Evolutionary conservation across 768 basidiomycete genomes (phyloP).

Genomic region (Strobilomyces confusus): DNA sequence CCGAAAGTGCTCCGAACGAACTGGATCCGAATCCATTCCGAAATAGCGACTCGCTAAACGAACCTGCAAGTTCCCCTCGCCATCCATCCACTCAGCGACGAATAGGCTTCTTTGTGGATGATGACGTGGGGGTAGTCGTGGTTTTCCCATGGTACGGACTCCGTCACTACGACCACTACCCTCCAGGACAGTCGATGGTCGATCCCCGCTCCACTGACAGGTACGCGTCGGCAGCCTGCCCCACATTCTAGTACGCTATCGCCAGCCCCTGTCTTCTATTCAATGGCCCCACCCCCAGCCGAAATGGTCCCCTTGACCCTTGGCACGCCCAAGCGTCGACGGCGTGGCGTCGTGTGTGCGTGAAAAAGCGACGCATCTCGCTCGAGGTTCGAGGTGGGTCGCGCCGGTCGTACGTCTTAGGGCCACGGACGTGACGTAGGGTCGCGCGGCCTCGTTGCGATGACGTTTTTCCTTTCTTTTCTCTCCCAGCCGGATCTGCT

Average conservation of each 20-base stretch:
- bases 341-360: neutral
- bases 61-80: neutral
- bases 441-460: slow-evolving; percentile 1
- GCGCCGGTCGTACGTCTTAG: slow-evolving; percentile 1
- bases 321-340: neutral
- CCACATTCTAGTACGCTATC: neutral
- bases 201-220: neutral
- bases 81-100: neutral
- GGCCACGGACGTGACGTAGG: neutral
- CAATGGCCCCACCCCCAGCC: slow-evolving; percentile 5
- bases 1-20: no score
- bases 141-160: no score
- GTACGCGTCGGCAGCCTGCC: neutral
- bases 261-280: neutral
- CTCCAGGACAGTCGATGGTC: neutral
- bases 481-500: no score
- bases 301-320: neutral
- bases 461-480: neutral
- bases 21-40: no score
- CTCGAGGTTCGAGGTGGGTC: slow-evolving; percentile 8
- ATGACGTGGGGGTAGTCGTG: no score
- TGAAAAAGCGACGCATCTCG: neutral
- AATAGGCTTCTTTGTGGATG: no score
- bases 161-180: neutral
- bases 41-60: no score